phyloP scores from a whole-genome alignment of 139 green algal genomes.

The Spirogloea muscicola region DNA sequence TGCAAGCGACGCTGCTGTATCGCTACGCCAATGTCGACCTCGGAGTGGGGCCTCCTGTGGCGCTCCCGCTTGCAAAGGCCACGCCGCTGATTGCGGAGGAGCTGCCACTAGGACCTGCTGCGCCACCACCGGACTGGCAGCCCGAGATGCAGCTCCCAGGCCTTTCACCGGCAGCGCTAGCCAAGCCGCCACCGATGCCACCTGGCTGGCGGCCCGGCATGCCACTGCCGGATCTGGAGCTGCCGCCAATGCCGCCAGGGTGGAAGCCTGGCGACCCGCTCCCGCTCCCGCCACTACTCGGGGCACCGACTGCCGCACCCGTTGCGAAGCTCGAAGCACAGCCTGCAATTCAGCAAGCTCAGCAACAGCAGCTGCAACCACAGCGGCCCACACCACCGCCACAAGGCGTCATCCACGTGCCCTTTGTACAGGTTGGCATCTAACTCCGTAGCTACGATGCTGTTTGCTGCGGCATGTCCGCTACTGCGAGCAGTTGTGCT shows the following conservation, averaged over 20 bases:
- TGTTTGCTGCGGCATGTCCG: not conserved
- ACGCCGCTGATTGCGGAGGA: too few relatives aligned
- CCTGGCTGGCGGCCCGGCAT: not conserved
- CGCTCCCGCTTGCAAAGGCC: too few relatives aligned
- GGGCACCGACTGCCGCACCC: not conserved
- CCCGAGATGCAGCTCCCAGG: too few relatives aligned
- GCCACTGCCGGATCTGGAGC: not conserved
- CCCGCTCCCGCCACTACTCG: not conserved
- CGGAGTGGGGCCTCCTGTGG: too few relatives aligned
- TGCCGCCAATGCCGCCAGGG: not conserved
- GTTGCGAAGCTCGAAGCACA: not conserved
- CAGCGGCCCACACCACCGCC: not conserved
- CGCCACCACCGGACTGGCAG: too few relatives aligned
- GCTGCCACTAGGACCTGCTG: too few relatives aligned
- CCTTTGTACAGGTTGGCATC: not conserved
- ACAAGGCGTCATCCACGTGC: not conserved
- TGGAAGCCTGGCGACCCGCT: not conserved
- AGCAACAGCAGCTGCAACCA: not conserved
- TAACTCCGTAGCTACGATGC: not conserved
- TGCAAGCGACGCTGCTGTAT: slow-evolving; percentile 19
- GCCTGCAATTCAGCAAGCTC: not conserved
- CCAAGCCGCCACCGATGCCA: too few relatives aligned
- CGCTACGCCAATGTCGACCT: slow-evolving; percentile 18
- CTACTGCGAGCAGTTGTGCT: too few relatives aligned
- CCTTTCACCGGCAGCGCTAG: too few relatives aligned